Evolutionary conservation across 108 stramenopile genomes (phyloP), one percentile per base, ranked within the genome.

Genomic region (Stephanodiscus minutulus): DNA sequence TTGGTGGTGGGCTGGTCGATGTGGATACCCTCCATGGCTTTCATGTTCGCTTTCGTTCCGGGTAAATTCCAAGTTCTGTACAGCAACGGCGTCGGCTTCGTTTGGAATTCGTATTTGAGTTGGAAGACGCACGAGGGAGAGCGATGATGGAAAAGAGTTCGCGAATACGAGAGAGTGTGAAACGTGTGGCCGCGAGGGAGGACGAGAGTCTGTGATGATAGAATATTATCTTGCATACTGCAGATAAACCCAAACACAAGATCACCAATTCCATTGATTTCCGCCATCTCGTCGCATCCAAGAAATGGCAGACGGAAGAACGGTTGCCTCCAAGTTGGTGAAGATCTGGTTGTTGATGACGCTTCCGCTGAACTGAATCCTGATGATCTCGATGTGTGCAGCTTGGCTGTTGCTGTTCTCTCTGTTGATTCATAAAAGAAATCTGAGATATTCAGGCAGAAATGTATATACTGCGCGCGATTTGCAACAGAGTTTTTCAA

Each of bases 21-120:
- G 46, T 97, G 92, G 92, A 79, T 92, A 49, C 96, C 96, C 27
- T 90, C 88, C 1, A 83, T 82, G 82, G 60, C 73, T 15, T 48
- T 93, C 46, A 97, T 93, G 67, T 94, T 95, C 83, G 61, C 73
- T 18, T 56, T 80, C 47, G 84, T 94, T 2, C 91, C 96, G 13
- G 35, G 78, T 13, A 83, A 87, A 47, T 94, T 70, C 58, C 93
- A 91, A 68, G 96, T 96, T 0, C 59, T 94, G 46, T 96, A 83
- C 82, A 73, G 81, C 29, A 93, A 94, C 73, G 48, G 78, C 20
- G 86, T 94, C 50, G 91, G 89, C 10, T 87, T 96, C 59, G 64
- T 92, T 39, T 96, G 96, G 96, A 94, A 89, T 84, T 87, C 85
- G 2, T 95, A 91, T 71, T 64, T 97, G 57, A 84, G 85, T 60